Percentiles rank a stretch among this genome's conserved stretches.
These are phyloP conservation scores for Eleusine indica DNA, from an alignment of 176 grass and related monocot species.

Conservation along the genomic window DNA sequence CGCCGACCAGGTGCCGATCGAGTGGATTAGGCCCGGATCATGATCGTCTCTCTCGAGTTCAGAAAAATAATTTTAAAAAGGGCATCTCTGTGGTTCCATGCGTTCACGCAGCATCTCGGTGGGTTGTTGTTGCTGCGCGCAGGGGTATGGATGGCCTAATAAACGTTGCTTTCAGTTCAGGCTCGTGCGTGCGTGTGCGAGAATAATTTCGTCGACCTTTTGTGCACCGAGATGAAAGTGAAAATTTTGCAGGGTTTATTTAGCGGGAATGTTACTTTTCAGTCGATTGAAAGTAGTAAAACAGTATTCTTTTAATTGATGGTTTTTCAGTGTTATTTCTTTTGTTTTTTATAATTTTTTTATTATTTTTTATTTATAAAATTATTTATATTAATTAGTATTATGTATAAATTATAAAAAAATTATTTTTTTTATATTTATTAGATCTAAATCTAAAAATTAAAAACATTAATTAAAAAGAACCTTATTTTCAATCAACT, in stretches of 20 bases:
- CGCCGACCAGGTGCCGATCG: too few species aligned
- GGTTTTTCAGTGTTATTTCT: too few species aligned
- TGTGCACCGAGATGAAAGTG: not conserved
- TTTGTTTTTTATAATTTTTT: too few species aligned
- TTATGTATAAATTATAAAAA: too few species aligned
- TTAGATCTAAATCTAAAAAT: too few species aligned
- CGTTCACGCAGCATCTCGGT: not conserved
- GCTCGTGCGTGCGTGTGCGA: not conserved
- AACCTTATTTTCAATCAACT: too few species aligned
- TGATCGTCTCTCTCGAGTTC: not conserved
- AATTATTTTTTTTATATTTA: too few species aligned
- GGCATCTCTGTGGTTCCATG: not conserved
- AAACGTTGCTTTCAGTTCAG: conserved; percentile 1
- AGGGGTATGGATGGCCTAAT: not conserved
- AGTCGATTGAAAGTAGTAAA: too few species aligned
- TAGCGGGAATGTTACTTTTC: not conserved
- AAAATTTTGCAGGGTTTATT: not conserved
- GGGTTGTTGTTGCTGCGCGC: not conserved
- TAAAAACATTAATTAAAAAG: too few species aligned
- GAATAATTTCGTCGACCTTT: not conserved
- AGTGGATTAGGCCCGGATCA: conserved; percentile 4
- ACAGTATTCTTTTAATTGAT: too few species aligned
- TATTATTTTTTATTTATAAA: too few species aligned
- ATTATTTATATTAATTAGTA: too few species aligned
- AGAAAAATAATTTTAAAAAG: not conserved